These are phyloP conservation scores for Globisporangium mamillatum DNA, from an alignment of 352 stramenopile species.

Conservation along the genomic window DNA sequence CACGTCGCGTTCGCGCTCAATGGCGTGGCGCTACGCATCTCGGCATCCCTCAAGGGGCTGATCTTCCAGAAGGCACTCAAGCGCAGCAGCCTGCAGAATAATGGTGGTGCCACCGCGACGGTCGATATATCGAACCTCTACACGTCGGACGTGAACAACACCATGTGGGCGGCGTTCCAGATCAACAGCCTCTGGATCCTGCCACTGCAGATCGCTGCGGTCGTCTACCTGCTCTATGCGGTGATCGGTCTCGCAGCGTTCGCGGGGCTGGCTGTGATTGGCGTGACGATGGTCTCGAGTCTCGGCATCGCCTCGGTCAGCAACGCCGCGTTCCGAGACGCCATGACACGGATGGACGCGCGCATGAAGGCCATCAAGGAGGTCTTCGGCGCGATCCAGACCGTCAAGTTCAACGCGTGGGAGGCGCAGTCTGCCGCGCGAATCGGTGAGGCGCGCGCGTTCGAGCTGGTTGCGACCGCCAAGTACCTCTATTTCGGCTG, in stretches of 20 bases:
- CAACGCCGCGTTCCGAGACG: constrained; percentile 40
- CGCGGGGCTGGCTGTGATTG: constrained; percentile 37
- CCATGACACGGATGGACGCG: constrained; percentile 87
- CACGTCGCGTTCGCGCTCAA: constrained; percentile 31
- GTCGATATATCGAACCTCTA: constrained; percentile 44
- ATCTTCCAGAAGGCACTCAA: constrained; percentile 38
- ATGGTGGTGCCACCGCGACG: not conserved
- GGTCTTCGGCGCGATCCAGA: constrained; percentile 88
- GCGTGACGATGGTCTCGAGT: constrained; percentile 28
- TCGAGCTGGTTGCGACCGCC: constrained; percentile 22
- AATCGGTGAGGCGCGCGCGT: constrained; percentile 22
- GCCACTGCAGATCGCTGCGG: constrained; percentile 32
- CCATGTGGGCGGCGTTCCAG: constrained; percentile 31
- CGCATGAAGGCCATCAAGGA: constrained; percentile 92
- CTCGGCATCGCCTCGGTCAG: constrained; percentile 49
- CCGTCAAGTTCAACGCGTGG: constrained; percentile 89
- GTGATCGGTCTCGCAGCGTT: constrained; percentile 35
- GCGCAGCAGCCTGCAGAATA: constrained; percentile 16
- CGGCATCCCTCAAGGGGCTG: constrained; percentile 26
- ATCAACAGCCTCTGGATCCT: constrained; percentile 48
- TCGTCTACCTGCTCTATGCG: constrained; percentile 34
- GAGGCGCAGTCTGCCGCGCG: not conserved
- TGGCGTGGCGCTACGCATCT: constrained; percentile 25
- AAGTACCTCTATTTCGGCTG: constrained; percentile 57
- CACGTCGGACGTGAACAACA: constrained; percentile 29